Evolutionary conservation across 805 yeast species (phyloP).

Genomic region (Blastobotrys peoriensis): DNA sequence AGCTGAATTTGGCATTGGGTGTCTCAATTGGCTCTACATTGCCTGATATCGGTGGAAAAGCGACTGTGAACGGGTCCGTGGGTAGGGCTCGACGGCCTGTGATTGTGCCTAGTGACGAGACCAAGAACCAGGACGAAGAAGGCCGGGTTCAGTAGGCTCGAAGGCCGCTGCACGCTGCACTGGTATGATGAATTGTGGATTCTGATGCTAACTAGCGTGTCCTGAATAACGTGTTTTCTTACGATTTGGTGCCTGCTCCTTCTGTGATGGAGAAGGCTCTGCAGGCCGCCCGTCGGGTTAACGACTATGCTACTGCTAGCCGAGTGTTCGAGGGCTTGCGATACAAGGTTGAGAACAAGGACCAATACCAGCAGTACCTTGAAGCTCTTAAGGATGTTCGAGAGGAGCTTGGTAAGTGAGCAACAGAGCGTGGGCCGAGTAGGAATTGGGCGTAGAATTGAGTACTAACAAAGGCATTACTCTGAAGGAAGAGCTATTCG

Average conservation of each 20-base stretch:
- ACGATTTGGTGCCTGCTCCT: slow-evolving; percentile 98
- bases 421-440: not conserved
- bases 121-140: too few species aligned
- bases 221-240: slow-evolving; percentile 94
- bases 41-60: too few species aligned
- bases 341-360: slow-evolving; percentile 90
- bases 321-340: slow-evolving; percentile 95
- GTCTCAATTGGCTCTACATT: too few species aligned
- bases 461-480: slow-evolving; percentile 55
- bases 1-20: too few species aligned
- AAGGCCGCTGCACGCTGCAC: too few species aligned
- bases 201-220: slow-evolving; percentile 57
- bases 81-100: too few species aligned
- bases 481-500: slow-evolving; percentile 80
- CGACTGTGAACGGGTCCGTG: too few species aligned
- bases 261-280: slow-evolving; percentile 91
- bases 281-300: slow-evolving; percentile 97
- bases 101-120: too few species aligned
- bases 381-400: slow-evolving; percentile 90
- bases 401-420: slow-evolving; percentile 67
- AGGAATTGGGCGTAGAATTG: not conserved
- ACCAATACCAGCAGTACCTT: slow-evolving; percentile 92
- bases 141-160: too few species aligned
- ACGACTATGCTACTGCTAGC: slow-evolving; percentile 97
- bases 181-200: too few species aligned